A percentile compares a stretch with the other conserved stretches of the same genome.
phyloP scores from a whole-genome alignment of 805 yeast genomes.

The Kuraishia borneana region DNA sequence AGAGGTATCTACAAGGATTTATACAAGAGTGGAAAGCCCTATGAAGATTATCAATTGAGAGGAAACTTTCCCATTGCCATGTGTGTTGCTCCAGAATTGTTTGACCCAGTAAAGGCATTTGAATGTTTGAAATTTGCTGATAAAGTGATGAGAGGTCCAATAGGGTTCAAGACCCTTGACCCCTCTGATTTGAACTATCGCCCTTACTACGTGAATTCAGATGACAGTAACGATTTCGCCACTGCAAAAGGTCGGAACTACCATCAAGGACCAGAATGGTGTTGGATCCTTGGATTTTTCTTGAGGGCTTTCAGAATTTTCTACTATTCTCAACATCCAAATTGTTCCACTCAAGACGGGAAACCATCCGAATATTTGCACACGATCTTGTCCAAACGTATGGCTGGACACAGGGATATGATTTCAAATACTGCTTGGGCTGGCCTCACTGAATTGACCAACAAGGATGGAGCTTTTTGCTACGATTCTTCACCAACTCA shows the following conservation, averaged over 20 bases:
- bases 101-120: slow-evolving; percentile 48
- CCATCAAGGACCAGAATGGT: slow-evolving; percentile 99
- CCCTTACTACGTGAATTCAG: slow-evolving; percentile 77
- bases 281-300: slow-evolving; percentile 84
- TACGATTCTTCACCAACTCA: slow-evolving; percentile 89
- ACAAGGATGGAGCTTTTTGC: slow-evolving; percentile 76
- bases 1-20: slow-evolving; percentile 92
- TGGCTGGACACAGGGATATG: slow-evolving; percentile 61
- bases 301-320: slow-evolving; percentile 62
- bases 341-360: slow-evolving; percentile 20
- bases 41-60: slow-evolving; percentile 87
- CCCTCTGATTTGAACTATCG: slow-evolving; percentile 88
- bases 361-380: slow-evolving; percentile 38
- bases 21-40: slow-evolving; percentile 70
- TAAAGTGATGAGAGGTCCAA: slow-evolving; percentile 65
- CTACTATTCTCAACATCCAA: slow-evolving; percentile 27
- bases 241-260: slow-evolving; percentile 93
- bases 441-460: slow-evolving; percentile 86
- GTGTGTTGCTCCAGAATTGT: slow-evolving; percentile 91
- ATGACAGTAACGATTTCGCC: slow-evolving; percentile 77
- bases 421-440: slow-evolving; percentile 78
- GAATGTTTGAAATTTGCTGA: slow-evolving; percentile 69
- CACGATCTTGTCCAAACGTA: slow-evolving; percentile 47
- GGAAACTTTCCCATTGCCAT: slow-evolving; percentile 90
- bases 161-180: slow-evolving; percentile 87